A percentile compares a stretch with the other conserved stretches of the same genome.
These are phyloP conservation scores for Deuterostichococcus epilithicus DNA, from an alignment of 139 green algal species.

Conservation along the genomic window DNA sequence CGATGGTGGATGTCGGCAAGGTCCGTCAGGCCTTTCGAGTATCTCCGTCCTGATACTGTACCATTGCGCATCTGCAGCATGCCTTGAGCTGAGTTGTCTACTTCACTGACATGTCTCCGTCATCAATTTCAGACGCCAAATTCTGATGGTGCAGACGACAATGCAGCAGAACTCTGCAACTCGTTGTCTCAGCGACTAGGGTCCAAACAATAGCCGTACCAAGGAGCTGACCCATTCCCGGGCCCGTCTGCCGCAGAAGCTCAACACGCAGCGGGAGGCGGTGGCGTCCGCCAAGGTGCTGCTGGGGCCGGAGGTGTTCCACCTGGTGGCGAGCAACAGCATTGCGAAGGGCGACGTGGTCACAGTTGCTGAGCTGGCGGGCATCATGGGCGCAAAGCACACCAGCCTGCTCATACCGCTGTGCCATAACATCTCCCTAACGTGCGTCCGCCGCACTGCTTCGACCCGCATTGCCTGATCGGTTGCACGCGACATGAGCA, in stretches of 20 bases:
- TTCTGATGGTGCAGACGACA: too few relatives aligned
- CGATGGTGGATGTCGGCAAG: slow-evolving; percentile 82
- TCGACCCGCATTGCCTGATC: background rate
- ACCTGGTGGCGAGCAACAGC: slow-evolving; percentile 59
- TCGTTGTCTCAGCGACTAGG: background rate
- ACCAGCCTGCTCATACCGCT: slow-evolving; percentile 82
- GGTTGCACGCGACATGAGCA: background rate
- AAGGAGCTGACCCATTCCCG: background rate
- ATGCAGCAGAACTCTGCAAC: background rate
- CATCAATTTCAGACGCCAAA: too few relatives aligned
- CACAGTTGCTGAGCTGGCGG: slow-evolving; percentile 74
- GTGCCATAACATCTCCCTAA: slow-evolving; percentile 78
- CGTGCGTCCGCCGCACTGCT: background rate
- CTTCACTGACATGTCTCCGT: too few relatives aligned
- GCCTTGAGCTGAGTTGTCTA: too few relatives aligned
- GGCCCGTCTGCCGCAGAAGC: slow-evolving; percentile 38
- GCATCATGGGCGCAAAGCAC: slow-evolving; percentile 87
- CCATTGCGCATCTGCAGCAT: too few relatives aligned
- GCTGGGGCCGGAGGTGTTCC: slow-evolving; percentile 60
- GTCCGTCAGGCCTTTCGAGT: slow-evolving; percentile 11
- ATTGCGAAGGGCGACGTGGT: slow-evolving; percentile 90
- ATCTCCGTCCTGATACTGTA: background rate
- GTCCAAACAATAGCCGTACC: background rate
- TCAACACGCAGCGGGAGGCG: slow-evolving; percentile 45
- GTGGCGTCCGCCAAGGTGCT: slow-evolving; percentile 61